A percentile compares a stretch with the other conserved stretches of the same genome.
These are phyloP conservation scores for Nakaseomyces kungkrabaensis DNA, from an alignment of 1,139 yeast species.

Conservation along the genomic window DNA sequence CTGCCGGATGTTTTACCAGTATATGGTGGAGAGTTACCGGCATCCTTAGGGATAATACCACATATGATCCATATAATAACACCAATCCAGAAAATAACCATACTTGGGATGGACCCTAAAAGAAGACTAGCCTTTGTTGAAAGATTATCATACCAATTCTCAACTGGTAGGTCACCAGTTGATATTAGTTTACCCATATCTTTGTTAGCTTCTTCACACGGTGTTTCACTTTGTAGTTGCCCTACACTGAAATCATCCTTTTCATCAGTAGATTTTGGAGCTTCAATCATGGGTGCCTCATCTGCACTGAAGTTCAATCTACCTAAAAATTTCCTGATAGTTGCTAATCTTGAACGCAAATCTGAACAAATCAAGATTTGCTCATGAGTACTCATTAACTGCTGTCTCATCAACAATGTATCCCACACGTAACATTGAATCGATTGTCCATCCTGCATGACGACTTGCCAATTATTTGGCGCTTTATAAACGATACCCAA, in stretches of 20 bases:
- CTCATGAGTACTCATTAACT: constrained; percentile 24
- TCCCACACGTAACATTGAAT: constrained; percentile 35
- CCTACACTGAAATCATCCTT: background rate
- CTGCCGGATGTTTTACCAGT: constrained; percentile 19
- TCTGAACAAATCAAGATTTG: constrained; percentile 21
- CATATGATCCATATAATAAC: constrained; percentile 32
- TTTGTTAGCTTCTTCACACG: background rate
- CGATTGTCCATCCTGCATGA: constrained; percentile 36
- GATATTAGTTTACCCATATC: background rate
- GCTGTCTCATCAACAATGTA: constrained; percentile 35
- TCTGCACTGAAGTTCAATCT: constrained; percentile 3
- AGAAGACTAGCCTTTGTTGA: constrained; percentile 18
- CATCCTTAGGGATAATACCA: constrained; percentile 26
- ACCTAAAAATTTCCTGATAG: constrained; percentile 18
- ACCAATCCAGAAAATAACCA: constrained; percentile 32
- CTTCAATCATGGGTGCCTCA: background rate
- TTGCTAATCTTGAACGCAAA: constrained; percentile 27
- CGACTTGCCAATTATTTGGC: constrained; percentile 33
- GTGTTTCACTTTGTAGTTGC: background rate
- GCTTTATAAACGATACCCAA: constrained; percentile 28
- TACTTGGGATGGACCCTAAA: constrained; percentile 28
- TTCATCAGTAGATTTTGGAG: background rate
- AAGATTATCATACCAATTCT: constrained; percentile 28
- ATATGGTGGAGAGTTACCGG: constrained; percentile 21
- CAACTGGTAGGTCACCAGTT: constrained; percentile 16